Conservation (phyloP, 768 basidiomycete genomes). For the Russula virescens region DNA sequence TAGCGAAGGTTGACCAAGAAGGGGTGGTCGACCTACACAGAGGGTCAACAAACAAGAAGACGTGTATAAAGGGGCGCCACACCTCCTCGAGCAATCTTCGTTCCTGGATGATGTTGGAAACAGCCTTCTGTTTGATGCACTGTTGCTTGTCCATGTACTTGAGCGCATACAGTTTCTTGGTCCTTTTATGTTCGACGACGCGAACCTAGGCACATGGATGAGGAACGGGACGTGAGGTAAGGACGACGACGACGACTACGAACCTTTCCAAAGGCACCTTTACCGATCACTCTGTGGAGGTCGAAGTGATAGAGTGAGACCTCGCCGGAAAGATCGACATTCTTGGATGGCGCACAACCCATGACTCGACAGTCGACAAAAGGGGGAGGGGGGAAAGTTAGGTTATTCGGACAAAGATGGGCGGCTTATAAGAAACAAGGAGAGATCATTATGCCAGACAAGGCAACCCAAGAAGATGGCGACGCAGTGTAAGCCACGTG, state of each 20-base stretch:
- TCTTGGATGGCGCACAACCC: slow-evolving; percentile 35
- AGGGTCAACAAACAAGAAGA: slow-evolving; percentile 1
- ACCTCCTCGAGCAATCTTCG: slow-evolving; percentile 49
- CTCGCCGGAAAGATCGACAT: slow-evolving; percentile 52
- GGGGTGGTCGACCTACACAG: slow-evolving; percentile 71
- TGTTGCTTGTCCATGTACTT: slow-evolving; percentile 56
- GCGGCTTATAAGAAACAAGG: slow-evolving; percentile 21
- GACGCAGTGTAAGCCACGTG: slow-evolving; percentile 17
- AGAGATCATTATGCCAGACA: slow-evolving; percentile 14
- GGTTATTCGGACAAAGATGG: background rate
- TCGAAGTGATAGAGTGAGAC: slow-evolving; percentile 94
- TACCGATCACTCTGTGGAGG: slow-evolving; percentile 90
- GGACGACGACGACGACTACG: slow-evolving; percentile 23
- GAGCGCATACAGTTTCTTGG: slow-evolving; percentile 46
- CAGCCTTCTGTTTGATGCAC: slow-evolving; percentile 46
- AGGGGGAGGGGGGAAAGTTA: background rate
- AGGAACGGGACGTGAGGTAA: background rate
- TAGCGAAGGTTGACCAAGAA: slow-evolving; percentile 89
- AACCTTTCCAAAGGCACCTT: slow-evolving; percentile 98
- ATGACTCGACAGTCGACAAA: slow-evolving; percentile 20
- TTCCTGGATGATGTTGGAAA: slow-evolving; percentile 50
- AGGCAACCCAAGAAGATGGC: slow-evolving; percentile 12
- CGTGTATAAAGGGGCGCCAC: background rate
- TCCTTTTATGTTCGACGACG: slow-evolving; percentile 51
- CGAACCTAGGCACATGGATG: slow-evolving; percentile 37